Conservation (phyloP, 805 yeast species). For the Suhomyces canberraensis region DNA sequence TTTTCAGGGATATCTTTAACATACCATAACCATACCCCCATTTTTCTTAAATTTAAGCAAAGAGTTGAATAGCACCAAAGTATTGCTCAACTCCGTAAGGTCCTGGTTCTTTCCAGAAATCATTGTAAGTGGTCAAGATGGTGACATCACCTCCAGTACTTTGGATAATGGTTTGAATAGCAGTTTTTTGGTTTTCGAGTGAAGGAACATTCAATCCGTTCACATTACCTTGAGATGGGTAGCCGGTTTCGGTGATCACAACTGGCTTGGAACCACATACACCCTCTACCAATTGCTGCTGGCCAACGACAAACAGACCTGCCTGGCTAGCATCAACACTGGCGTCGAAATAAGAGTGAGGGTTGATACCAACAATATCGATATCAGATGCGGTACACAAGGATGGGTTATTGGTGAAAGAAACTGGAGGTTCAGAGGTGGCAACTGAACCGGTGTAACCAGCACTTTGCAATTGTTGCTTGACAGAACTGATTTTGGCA, state of each 20-base stretch:
- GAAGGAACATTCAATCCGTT: slow-evolving; percentile 77
- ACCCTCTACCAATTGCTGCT: slow-evolving; percentile 50
- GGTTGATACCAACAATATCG: slow-evolving; percentile 82
- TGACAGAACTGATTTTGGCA: slow-evolving; percentile 62
- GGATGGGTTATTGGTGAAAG: slow-evolving; percentile 57
- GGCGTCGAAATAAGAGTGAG: slow-evolving; percentile 80
- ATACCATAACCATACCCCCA: too few species aligned
- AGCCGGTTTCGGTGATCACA: slow-evolving; percentile 82
- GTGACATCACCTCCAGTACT: slow-evolving; percentile 60
- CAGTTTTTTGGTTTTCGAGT: slow-evolving; percentile 64
- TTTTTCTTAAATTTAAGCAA: slow-evolving; percentile 11
- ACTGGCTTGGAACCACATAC: slow-evolving; percentile 58
- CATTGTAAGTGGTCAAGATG: slow-evolving; percentile 76
- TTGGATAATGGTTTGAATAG: slow-evolving; percentile 60
- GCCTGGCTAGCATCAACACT: slow-evolving; percentile 60
- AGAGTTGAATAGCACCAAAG: slow-evolving; percentile 62
- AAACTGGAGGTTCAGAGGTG: slow-evolving; percentile 87
- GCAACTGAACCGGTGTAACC: slow-evolving; percentile 78
- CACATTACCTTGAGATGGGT: slow-evolving; percentile 69
- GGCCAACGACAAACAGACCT: slow-evolving; percentile 67
- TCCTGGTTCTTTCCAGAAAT: slow-evolving; percentile 86
- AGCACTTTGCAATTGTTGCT: slow-evolving; percentile 51
- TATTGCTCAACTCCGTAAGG: slow-evolving; percentile 80
- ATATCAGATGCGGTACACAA: slow-evolving; percentile 69
- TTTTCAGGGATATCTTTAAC: too few species aligned